Conservation (phyloP, 768 basidiomycete genomes). For the Collybia nuda region DNA sequence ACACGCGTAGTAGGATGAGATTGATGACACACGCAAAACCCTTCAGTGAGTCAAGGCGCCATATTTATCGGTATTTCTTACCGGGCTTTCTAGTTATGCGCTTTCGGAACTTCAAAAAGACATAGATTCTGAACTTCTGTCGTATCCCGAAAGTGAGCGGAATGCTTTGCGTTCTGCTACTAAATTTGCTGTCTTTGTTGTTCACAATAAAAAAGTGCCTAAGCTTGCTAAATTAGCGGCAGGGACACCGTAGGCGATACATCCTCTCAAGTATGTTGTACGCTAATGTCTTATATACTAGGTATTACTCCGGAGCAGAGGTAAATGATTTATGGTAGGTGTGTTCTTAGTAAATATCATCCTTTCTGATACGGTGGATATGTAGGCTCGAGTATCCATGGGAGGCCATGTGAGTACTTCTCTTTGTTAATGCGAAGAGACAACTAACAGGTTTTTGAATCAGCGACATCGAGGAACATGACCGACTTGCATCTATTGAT, state of each 20-base stretch:
- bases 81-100: slow-evolving; percentile 64
- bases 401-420: slow-evolving; percentile 63
- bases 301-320: slow-evolving; percentile 82
- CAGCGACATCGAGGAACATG: slow-evolving; percentile 79
- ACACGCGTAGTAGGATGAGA: slow-evolving; percentile 61
- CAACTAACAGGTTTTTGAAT: slow-evolving; percentile 3
- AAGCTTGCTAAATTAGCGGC: slow-evolving; percentile 78
- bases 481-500: slow-evolving; percentile 54
- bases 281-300: slow-evolving; percentile 26
- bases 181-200: slow-evolving; percentile 90
- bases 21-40: slow-evolving; percentile 88
- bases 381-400: slow-evolving; percentile 82
- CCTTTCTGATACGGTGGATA: neutral
- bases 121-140: slow-evolving; percentile 67
- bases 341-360: neutral
- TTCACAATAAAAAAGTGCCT: slow-evolving; percentile 89
- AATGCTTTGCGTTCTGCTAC: slow-evolving; percentile 65
- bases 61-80: neutral
- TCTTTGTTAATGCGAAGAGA: neutral
- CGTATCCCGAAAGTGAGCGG: slow-evolving; percentile 70
- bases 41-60: slow-evolving; percentile 60
- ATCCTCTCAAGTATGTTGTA: slow-evolving; percentile 1
- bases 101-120: slow-evolving; percentile 88
- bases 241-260: slow-evolving; percentile 53
- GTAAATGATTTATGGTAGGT: slow-evolving; percentile 71